phyloP scores from a whole-genome alignment of 495 filamentous ascomycete species.

The Podospora conica region DNA sequence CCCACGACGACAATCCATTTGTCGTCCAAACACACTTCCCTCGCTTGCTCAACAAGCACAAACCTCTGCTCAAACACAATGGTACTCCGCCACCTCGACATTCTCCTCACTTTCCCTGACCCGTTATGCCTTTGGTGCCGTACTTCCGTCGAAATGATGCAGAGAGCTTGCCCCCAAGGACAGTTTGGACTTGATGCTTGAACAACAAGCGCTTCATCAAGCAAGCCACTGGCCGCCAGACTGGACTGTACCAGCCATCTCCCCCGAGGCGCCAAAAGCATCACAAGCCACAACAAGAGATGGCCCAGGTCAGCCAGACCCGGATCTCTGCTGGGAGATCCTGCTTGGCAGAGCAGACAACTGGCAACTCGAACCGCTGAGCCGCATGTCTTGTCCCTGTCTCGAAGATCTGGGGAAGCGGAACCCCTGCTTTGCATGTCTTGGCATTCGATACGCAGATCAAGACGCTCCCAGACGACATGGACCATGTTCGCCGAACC shows the following conservation, averaged over 20 bases:
- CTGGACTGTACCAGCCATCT: no score
- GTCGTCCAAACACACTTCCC: not conserved
- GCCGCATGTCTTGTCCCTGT: slow-evolving; percentile 10
- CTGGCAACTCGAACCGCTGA: slow-evolving; percentile 9
- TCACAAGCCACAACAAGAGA: no score
- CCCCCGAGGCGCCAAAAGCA: not conserved
- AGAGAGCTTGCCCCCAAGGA: not conserved
- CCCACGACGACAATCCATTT: not conserved
- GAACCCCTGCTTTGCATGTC: slow-evolving; percentile 8
- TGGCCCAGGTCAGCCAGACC: not conserved
- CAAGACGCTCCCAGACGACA: not conserved
- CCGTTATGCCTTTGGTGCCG: not conserved
- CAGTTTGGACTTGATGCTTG: not conserved
- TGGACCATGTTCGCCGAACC: not conserved
- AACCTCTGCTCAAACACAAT: not conserved
- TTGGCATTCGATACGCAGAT: slow-evolving; percentile 12
- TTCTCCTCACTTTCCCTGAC: not conserved
- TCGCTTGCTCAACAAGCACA: not conserved
- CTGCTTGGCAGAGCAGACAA: slow-evolving; percentile 1
- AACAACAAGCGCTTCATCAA: no score
- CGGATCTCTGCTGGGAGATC: slow-evolving; percentile 6
- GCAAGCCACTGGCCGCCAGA: no score
- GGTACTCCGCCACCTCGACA: not conserved
- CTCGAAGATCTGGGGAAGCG: slow-evolving; percentile 10
- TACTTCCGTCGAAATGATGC: not conserved